Evolutionary conservation across 1,284 basidiomycete genomes (phyloP), one percentile per base, ranked within the genome.

Genomic region (Austroboletus novae-zelandiae): DNA sequence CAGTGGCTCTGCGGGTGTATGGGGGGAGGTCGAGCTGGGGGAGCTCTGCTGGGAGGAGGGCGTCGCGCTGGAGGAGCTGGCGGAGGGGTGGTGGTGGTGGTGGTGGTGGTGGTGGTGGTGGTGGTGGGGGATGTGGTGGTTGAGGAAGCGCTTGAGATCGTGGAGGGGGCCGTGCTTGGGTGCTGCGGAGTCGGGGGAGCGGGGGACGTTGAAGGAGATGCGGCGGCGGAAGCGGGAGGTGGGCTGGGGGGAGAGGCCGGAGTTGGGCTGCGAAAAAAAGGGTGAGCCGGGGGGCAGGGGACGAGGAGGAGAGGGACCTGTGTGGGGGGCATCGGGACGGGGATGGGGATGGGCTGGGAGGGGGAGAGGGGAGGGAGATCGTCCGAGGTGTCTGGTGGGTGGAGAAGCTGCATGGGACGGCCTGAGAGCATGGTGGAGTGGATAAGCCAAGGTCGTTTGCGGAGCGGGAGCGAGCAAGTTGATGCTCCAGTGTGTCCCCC

Each of bases 111-210:
- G 63, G 27, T 63, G 61, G 45, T 59, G 60, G 35, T 66, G 61
- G 55, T 88, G 82, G 54, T 89, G 35, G 53, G 84, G 84, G 47
- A 94, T 86, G 71, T 94, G 91, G 70, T 91, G 83, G 71, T 94
- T 91, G 54, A 96, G 79, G 75, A 96, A 95, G 30, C 93, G 88
- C 65, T 92, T 92, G 60, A 97, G 82, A 69, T 96, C 94, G 70
- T 91, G 84, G 45, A 97, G 78, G 4, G 91, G 87, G 0, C 90
- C 84, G 54, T 78, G 77, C 51, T 79, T 73, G 2, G 68, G 25
- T 60, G 72, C 11, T 46, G 54, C 40, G 40, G 48, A 51, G 48
- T 37, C 27, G 44, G 50, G 5, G 31, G 57, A 47, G 39, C 34
- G 50, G 43, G 20, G 52, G 30, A 44, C 52, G 42, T 50, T 45